Evolutionary conservation across 495 filamentous ascomycete species (phyloP).

Genomic region (Trichoderma reesei): DNA sequence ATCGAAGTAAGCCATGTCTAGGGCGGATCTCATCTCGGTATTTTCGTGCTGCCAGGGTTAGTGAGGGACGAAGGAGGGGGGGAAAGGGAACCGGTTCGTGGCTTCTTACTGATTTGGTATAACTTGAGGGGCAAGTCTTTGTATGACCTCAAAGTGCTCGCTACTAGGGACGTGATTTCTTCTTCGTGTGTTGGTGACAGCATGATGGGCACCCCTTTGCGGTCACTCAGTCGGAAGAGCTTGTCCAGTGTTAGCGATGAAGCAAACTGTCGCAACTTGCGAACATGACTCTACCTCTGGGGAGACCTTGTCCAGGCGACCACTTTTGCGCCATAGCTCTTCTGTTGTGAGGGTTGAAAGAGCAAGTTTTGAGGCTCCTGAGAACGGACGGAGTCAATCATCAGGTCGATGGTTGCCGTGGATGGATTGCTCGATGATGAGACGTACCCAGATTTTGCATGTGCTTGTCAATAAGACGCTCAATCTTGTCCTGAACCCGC

Average conservation of each 20-base stretch:
- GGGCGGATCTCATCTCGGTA: constrained; percentile 89
- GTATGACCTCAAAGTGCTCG: constrained; percentile 66
- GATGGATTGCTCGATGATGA: neutral
- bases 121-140: constrained; percentile 77
- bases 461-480: constrained; percentile 75
- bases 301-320: constrained; percentile 27
- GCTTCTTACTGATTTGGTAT: constrained; percentile 69
- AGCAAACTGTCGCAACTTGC: neutral
- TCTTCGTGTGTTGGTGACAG: constrained; percentile 94
- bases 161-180: constrained; percentile 79
- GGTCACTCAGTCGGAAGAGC: constrained; percentile 74
- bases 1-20: constrained; percentile 78
- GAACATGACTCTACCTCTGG: constrained; percentile 26
- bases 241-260: constrained; percentile 26
- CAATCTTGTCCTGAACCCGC: constrained; percentile 81
- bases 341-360: constrained; percentile 83
- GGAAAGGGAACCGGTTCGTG: neutral
- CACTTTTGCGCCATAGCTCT: constrained; percentile 63
- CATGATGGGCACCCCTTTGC: constrained; percentile 64
- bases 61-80: neutral
- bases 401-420: too few species aligned
- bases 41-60: constrained; percentile 59
- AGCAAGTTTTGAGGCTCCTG: constrained; percentile 79
- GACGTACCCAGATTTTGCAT: constrained; percentile 64
- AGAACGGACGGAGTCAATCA: too few species aligned